phyloP scores from a whole-genome alignment of 148 eudicot species.

The Polygonum aviculare region DNA sequence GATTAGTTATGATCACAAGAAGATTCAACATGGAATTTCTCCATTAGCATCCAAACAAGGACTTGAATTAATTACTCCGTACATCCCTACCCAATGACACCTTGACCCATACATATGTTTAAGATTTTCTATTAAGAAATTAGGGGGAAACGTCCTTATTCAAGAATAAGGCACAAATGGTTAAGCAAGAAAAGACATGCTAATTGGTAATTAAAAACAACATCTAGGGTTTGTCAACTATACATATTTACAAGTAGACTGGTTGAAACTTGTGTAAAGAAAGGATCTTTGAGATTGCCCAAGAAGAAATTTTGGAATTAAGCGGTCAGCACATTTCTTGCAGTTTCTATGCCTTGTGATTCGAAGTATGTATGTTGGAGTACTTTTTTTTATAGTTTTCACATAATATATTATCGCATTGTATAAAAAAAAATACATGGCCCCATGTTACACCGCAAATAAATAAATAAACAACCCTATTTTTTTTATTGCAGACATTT shows the following conservation, averaged over 20 bases:
- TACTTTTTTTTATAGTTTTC: too few species aligned
- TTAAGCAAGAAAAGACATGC: conserved; percentile 6
- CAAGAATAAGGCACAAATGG: background rate
- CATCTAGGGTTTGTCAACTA: background rate
- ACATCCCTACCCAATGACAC: background rate
- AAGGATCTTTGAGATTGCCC: background rate
- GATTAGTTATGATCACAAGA: background rate
- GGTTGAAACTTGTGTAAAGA: background rate
- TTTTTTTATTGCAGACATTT: background rate
- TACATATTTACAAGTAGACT: background rate
- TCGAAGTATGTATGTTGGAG: too few species aligned
- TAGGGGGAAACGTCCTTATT: background rate
- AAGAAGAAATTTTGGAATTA: conserved; percentile 1
- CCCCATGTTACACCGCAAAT: too few species aligned
- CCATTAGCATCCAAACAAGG: background rate
- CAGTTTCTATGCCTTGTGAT: background rate
- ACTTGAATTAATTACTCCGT: background rate
- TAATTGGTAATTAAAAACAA: conserved; percentile 1
- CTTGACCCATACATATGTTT: background rate
- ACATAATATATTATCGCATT: too few species aligned
- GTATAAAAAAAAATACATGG: too few species aligned
- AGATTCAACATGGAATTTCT: background rate
- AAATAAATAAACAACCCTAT: too few species aligned
- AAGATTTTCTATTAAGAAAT: background rate
- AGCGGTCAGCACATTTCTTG: conserved; percentile 6